Conservation (phyloP, 352 stramenopile species). For the Elongisporangium anandrum region DNA sequence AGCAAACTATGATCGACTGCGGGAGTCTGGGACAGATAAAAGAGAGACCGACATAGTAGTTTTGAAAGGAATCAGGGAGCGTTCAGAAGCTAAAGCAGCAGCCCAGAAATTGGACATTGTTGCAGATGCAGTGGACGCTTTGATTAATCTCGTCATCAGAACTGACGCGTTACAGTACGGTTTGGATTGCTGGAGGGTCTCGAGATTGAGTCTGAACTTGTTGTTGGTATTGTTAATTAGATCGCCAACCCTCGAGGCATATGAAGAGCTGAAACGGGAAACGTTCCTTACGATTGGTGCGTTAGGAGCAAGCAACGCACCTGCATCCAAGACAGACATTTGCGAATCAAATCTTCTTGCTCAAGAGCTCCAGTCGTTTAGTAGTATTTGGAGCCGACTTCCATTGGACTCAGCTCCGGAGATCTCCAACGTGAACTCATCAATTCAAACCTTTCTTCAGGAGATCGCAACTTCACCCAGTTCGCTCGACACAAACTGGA, state of each 20-base stretch:
- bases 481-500: conserved; percentile 12
- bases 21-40: conserved; percentile 22
- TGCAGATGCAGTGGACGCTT: conserved; percentile 19
- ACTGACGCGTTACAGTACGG: conserved; percentile 21
- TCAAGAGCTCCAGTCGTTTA: not conserved
- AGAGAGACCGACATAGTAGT: conserved; percentile 29
- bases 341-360: not conserved
- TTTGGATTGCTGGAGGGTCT: not conserved
- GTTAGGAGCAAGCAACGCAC: not conserved
- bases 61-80: conserved; percentile 10
- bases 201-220: too few relatives aligned
- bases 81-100: conserved; percentile 1
- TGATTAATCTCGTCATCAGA: conserved; percentile 23
- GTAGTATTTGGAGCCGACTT: not conserved
- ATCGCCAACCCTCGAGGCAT: not conserved
- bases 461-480: not conserved
- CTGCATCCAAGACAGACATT: not conserved
- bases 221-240: not conserved
- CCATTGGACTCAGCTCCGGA: not conserved
- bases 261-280: not conserved
- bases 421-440: not conserved
- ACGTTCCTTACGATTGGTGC: not conserved
- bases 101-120: not conserved
- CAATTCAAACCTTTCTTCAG: conserved; percentile 2
- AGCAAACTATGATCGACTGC: conserved; percentile 39